Percentiles rank a stretch among this genome's conserved stretches.
Evolutionary conservation across 495 filamentous ascomycete species (phyloP).

Genomic region (Talaromyces ruber): DNA sequence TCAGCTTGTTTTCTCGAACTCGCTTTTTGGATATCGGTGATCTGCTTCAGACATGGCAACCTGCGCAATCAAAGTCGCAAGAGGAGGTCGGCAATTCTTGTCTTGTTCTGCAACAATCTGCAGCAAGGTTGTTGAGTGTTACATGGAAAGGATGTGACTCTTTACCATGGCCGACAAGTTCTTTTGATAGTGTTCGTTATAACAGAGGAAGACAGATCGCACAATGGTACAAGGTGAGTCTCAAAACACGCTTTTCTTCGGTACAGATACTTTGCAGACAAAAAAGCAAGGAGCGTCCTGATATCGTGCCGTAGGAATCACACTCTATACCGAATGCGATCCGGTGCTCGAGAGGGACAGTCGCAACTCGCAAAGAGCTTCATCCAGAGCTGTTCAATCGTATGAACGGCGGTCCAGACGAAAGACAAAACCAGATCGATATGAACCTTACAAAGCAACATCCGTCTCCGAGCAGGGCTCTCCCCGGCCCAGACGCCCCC

Average conservation of each 20-base stretch:
- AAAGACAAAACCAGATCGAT: conserved; percentile 52
- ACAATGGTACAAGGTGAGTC: background rate
- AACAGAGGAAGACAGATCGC: background rate
- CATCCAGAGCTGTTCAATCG: conserved; percentile 7
- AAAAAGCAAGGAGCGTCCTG: background rate
- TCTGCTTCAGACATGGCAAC: background rate
- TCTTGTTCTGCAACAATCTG: background rate
- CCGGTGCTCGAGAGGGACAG: background rate
- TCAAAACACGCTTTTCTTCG: background rate
- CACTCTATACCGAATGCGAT: background rate
- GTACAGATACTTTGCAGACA: background rate
- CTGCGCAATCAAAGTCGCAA: background rate
- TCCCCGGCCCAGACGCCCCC: background rate
- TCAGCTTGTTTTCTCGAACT: no score
- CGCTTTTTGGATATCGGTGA: background rate
- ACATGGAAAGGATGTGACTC: background rate
- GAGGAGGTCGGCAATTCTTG: background rate
- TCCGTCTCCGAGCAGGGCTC: background rate
- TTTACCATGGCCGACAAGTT: background rate
- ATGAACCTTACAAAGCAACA: conserved; percentile 29
- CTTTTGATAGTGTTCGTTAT: background rate
- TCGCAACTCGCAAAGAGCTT: background rate
- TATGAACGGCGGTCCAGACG: conserved; percentile 53
- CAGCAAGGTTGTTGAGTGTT: background rate
- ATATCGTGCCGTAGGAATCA: background rate